Evolutionary conservation across 257 asterid genomes (phyloP).

Genomic region (Gynochthodes officinalis): DNA sequence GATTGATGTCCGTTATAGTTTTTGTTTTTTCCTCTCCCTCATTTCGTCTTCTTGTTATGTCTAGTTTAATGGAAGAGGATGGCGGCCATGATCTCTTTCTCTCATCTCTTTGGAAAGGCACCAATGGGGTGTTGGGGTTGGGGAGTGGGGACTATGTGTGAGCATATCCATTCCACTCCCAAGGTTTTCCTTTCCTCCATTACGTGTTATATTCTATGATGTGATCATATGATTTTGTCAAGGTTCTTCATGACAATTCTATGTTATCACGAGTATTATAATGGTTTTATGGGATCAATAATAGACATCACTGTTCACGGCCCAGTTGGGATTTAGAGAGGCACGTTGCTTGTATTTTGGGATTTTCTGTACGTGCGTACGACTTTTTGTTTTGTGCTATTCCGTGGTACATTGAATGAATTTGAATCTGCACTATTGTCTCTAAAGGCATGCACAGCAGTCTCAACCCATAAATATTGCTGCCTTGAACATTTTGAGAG

Average conservation of each 20-base stretch:
- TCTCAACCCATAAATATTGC: no score
- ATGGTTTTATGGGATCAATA: background rate
- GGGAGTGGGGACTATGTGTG: background rate
- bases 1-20: slow-evolving; percentile 24
- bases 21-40: background rate
- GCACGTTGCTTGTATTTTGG: background rate
- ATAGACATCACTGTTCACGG: background rate
- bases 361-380: background rate
- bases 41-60: background rate
- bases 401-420: no score
- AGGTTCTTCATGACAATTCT: background rate
- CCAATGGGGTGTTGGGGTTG: background rate
- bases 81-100: slow-evolving; percentile 13
- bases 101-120: background rate
- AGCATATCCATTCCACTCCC: background rate
- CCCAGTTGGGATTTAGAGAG: background rate
- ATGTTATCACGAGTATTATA: background rate
- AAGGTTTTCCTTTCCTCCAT: background rate
- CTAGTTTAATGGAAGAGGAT: slow-evolving; percentile 15
- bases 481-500: no score
- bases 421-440: no score
- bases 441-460: no score
- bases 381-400: background rate
- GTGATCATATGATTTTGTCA: background rate
- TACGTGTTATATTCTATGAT: background rate